phyloP scores from a whole-genome alignment of 768 basidiomycete species.

The Pulveroboletus sp. region DNA sequence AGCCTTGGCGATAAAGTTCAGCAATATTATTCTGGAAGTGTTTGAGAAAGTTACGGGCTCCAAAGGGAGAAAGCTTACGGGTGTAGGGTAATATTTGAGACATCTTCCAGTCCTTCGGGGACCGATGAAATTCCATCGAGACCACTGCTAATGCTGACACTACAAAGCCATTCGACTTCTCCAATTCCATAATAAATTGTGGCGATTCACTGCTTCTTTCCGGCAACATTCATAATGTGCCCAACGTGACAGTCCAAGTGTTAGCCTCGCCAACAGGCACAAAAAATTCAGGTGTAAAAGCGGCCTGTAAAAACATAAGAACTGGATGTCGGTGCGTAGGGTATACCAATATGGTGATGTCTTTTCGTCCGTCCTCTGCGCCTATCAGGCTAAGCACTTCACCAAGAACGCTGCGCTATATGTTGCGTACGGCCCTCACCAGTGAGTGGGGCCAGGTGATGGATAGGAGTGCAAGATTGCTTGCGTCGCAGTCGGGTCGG shows the following conservation, averaged over 20 bases:
- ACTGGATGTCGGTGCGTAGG: neutral
- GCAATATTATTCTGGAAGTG: constrained; percentile 66
- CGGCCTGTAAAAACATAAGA: constrained; percentile 55
- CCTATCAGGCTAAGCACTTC: constrained; percentile 72
- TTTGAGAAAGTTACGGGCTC: neutral
- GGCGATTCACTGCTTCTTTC: constrained; percentile 61
- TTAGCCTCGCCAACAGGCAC: constrained; percentile 62
- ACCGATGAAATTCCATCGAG: constrained; percentile 68
- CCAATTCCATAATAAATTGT: neutral
- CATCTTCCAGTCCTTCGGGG: constrained; percentile 84
- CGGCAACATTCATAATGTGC: constrained; percentile 71
- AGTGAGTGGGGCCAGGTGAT: constrained; percentile 93
- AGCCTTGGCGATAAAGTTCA: constrained; percentile 81
- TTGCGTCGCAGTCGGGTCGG: constrained; percentile 83
- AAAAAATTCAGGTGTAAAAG: constrained; percentile 72
- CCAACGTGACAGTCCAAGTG: constrained; percentile 72
- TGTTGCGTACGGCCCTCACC: constrained; percentile 75
- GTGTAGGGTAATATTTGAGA: constrained; percentile 82
- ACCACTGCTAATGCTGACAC: constrained; percentile 49
- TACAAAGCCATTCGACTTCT: neutral
- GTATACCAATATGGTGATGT: constrained; percentile 83
- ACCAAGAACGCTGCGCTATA: constrained; percentile 81
- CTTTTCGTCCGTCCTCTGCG: constrained; percentile 57
- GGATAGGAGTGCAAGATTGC: constrained; percentile 67
- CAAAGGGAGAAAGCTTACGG: constrained; percentile 46